phyloP scores from a whole-genome alignment of 1,284 basidiomycete genomes.

The Apiotrichum gamsii region DNA sequence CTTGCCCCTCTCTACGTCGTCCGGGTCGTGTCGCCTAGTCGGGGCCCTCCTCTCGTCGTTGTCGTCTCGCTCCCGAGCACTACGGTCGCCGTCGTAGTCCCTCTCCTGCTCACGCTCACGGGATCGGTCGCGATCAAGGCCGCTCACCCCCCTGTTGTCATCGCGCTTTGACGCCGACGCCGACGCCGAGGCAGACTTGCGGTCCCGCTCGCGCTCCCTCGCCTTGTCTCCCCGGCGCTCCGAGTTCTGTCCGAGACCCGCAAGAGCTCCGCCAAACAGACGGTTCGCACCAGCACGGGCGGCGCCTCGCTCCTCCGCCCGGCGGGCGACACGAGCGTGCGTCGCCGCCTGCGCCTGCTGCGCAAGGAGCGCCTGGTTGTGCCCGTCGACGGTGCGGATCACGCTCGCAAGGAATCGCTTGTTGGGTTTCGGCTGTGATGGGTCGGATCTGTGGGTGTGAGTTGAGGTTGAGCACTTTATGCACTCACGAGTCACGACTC shows the following conservation, averaged over 20 bases:
- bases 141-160: background rate
- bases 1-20: background rate
- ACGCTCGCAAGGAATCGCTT: slow-evolving; percentile 84
- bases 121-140: background rate
- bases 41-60: no score
- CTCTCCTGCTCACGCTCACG: background rate
- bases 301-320: background rate
- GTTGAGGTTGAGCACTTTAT: slow-evolving; percentile 30
- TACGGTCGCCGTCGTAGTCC: background rate
- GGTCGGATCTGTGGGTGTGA: slow-evolving; percentile 43
- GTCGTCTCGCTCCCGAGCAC: no score
- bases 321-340: slow-evolving; percentile 53
- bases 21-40: slow-evolving; percentile 1
- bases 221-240: background rate
- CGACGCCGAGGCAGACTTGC: no score
- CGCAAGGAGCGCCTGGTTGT: slow-evolving; percentile 73
- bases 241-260: slow-evolving; percentile 11
- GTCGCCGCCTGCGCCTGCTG: slow-evolving; percentile 69
- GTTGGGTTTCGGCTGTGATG: slow-evolving; percentile 66
- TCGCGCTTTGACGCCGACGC: no score
- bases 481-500: slow-evolving; percentile 54
- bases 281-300: slow-evolving; percentile 23
- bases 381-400: slow-evolving; percentile 83
- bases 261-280: slow-evolving; percentile 39
- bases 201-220: slow-evolving; percentile 1